phyloP scores from a whole-genome alignment of 108 stramenopile genomes.

The Pseudonitzschia multiseries region DNA sequence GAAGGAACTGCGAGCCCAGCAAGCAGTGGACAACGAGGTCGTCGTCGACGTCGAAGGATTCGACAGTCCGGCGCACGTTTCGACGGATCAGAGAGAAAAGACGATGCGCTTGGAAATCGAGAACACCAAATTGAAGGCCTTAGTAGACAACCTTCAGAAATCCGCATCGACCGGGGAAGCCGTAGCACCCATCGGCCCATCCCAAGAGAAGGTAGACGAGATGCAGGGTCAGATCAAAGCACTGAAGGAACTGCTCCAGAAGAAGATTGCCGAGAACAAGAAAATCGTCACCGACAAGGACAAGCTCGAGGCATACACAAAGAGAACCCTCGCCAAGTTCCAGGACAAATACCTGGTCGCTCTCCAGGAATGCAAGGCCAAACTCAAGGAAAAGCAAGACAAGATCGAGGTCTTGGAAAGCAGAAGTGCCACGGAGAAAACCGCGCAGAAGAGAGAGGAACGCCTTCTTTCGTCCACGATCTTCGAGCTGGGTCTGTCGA shows the following conservation, averaged over 20 bases:
- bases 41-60: conserved; percentile 49
- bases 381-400: conserved; percentile 91
- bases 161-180: conserved; percentile 15
- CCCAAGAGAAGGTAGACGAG: not conserved
- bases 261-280: conserved; percentile 71
- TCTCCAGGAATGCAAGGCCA: conserved; percentile 86
- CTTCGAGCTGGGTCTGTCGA: conserved; percentile 88
- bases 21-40: conserved; percentile 52
- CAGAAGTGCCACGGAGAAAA: conserved; percentile 80
- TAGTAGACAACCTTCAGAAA: conserved; percentile 53
- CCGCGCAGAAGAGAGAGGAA: conserved; percentile 89
- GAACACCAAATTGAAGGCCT: conserved; percentile 65
- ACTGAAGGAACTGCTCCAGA: conserved; percentile 65
- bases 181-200: not conserved
- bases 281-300: conserved; percentile 89
- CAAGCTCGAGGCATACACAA: conserved; percentile 91
- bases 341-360: conserved; percentile 95
- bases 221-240: conserved; percentile 23
- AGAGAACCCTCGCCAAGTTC: conserved; percentile 89
- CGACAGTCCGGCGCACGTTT: conserved; percentile 26
- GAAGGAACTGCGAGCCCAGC: conserved; percentile 70
- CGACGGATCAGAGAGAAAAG: conserved; percentile 51
- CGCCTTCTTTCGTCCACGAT: conserved; percentile 86
- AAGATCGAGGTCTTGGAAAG: conserved; percentile 74
- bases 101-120: conserved; percentile 74